Base-by-base conservation (phyloP, 1,284 basidiomycete genomes). In the Ustilago sp. region DNA sequence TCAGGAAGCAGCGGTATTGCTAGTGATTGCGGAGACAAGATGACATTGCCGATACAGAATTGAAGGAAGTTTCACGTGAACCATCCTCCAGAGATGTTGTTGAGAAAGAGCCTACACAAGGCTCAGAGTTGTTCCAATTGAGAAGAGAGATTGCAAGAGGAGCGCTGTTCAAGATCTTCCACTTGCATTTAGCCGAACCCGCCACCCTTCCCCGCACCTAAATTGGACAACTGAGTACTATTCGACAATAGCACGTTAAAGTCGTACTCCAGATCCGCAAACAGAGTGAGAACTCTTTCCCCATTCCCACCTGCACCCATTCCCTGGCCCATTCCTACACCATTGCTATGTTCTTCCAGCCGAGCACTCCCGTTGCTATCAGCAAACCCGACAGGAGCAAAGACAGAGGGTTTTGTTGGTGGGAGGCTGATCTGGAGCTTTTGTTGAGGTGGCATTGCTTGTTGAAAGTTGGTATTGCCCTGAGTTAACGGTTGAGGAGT, bases 181-280 rank as follows among this genome's bases (percentile, higher is more conserved):
- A 28, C 23, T 28, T 28, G 23, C 23, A 28, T 28, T 28, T 28
- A 28, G n/a, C 34, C 65, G 15, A 59, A 36, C 13, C 36, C 35
- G 23, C 19, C 47, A 11, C 28, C 17, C 8, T 47, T 47, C 3
- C 32, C 53, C 8, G 17, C 17, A 23, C 13, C 50, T 23, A 13
- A 51, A 23, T 55, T n/a, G 39, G 32, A 48, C 39, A 65, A 38
- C 47, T 56, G 67, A 8, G 54, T 59, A 32, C 63, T 53, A 9
- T 63, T 62, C 17, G 54, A 62, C 35, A 71, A 56, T 51, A 71
- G 35, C 15, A 54, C 56, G 15, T 71, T 65, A n/a, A 71, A 56
- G 32, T 66, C 68, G 28, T 66, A 58, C 51, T 62, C 68, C 11
- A 65, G 19, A 17, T 65, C 59, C 13, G 59, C 45, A 17, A 65